Evolutionary conservation across 164 flowering plant species (phyloP).

Genomic region (Macadamia integrifolia): DNA sequence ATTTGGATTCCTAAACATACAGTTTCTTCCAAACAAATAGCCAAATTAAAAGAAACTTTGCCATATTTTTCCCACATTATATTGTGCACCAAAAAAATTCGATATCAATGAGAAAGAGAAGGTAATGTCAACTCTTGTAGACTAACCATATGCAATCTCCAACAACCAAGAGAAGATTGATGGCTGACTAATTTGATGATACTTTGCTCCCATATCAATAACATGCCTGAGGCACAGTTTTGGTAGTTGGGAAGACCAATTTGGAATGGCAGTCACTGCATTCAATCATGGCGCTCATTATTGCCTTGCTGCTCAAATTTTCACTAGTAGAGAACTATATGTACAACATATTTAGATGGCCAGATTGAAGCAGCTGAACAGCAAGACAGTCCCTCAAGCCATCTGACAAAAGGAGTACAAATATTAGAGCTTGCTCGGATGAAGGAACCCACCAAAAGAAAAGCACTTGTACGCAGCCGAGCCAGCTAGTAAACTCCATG

Average conservation of each 20-base stretch:
- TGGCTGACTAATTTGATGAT: slow-evolving; percentile 73
- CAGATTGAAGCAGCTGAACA: slow-evolving; percentile 6
- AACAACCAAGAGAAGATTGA: slow-evolving; percentile 74
- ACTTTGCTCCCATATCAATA: slow-evolving; percentile 65
- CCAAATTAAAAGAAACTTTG: too few relatives aligned
- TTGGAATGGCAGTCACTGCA: slow-evolving; percentile 92
- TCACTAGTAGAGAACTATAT: slow-evolving; percentile 2
- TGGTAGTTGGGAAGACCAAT: slow-evolving; percentile 53
- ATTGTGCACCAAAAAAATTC: neutral
- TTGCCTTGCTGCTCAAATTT: slow-evolving; percentile 16
- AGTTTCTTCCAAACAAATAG: too few relatives aligned
- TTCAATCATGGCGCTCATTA: slow-evolving; percentile 80
- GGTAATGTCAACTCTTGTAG: slow-evolving; percentile 53
- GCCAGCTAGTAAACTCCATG: neutral
- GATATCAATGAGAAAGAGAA: neutral
- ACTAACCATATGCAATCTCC: slow-evolving; percentile 96
- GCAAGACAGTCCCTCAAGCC: slow-evolving; percentile 1
- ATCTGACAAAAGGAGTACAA: neutral
- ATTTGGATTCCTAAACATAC: too few relatives aligned
- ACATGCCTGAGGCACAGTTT: slow-evolving; percentile 74
- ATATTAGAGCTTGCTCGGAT: too few relatives aligned
- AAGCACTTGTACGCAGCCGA: neutral
- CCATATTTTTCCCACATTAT: neutral
- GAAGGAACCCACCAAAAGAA: neutral
- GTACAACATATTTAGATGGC: slow-evolving; percentile 8